Evolutionary conservation across 108 stramenopile species (phyloP), one percentile per base, ranked within the genome.

Genomic region (Skeletonema marinoi): DNA sequence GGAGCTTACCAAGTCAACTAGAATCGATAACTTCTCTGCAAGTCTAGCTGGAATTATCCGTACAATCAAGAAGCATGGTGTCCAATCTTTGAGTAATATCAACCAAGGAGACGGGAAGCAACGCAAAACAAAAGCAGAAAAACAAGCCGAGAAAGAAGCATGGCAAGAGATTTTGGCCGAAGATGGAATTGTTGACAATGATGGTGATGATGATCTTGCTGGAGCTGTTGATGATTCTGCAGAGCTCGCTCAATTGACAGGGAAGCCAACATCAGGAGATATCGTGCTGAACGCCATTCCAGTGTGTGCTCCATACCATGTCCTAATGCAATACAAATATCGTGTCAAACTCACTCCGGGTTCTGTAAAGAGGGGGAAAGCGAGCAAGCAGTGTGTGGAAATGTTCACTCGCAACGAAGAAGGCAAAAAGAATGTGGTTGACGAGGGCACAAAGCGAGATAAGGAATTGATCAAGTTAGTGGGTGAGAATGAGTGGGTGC

Each of bases 301-400:
- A 2, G 97, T 98, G 13, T 96, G 95, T 78, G 98, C 93, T 17
- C 98, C 98, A 19, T 98, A 98, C 75, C 77, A 87, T 17, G 88
- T 93, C 16, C 74, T 98, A 33, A 88, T 89, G 29, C 75, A 93
- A 58, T 97, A 94, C 85, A 87, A 86, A 41, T 96, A 96, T 74
- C 81, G 90, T 33, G 91, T 96, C n/a, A 96, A 96, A 68, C 71
- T 96, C 31, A 93, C 92, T 1, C 94, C 94, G 71, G 94, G 94
- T 8, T 88, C 87, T 70, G 78, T 86, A 72, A 96, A 96, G 80
- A 81, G 94, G 65, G 94, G 94, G 3, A 96, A 93, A 68, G 94
- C 94, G 14, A 77, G 87, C 77, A 96, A 96, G 62, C 92, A 93
- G 65, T 91, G 90, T 59, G 51, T 93, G 4, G 92, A 92, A 72